Evolutionary conservation across 805 yeast genomes (phyloP).

Genomic region (Kluyveromyces siamensis): DNA sequence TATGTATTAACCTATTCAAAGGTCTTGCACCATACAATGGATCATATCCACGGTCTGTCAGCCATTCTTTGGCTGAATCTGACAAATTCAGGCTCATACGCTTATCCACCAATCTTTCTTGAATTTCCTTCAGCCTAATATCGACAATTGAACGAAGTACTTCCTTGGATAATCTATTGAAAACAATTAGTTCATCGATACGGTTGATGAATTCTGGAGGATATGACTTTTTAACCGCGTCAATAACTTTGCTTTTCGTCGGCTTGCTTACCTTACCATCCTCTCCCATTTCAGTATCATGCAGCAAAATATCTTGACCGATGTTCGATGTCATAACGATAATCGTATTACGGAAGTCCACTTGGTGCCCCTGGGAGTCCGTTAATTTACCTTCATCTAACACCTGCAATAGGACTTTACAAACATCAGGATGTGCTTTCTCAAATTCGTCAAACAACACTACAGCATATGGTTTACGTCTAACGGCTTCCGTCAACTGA

Average conservation of each 20-base stretch:
- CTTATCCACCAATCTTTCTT: constrained; percentile 67
- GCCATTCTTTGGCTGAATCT: constrained; percentile 63
- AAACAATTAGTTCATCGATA: constrained; percentile 86
- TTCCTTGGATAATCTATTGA: constrained; percentile 75
- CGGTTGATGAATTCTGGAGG: constrained; percentile 96
- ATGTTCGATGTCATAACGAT: constrained; percentile 95
- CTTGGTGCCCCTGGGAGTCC: constrained; percentile 89
- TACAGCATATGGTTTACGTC: constrained; percentile 91
- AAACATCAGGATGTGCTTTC: constrained; percentile 93
- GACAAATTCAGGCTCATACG: constrained; percentile 54
- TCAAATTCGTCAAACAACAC: constrained; percentile 93
- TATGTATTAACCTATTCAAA: constrained; percentile 80
- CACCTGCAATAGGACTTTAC: constrained; percentile 83
- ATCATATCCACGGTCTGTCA: constrained; percentile 83
- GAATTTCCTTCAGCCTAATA: constrained; percentile 73
- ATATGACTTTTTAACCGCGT: constrained; percentile 60
- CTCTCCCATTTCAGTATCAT: constrained; percentile 46
- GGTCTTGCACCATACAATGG: constrained; percentile 94
- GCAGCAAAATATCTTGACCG: constrained; percentile 80
- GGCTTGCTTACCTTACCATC: constrained; percentile 48
- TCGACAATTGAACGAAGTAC: constrained; percentile 78
- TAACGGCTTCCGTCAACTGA: constrained; percentile 90
- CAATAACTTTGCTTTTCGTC: constrained; percentile 51
- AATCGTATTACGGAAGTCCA: constrained; percentile 89
- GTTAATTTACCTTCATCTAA: constrained; percentile 92